These are phyloP conservation scores for Rhodotorula sp. DNA, from an alignment of 1,284 basidiomycete genomes.

Conservation along the genomic window DNA sequence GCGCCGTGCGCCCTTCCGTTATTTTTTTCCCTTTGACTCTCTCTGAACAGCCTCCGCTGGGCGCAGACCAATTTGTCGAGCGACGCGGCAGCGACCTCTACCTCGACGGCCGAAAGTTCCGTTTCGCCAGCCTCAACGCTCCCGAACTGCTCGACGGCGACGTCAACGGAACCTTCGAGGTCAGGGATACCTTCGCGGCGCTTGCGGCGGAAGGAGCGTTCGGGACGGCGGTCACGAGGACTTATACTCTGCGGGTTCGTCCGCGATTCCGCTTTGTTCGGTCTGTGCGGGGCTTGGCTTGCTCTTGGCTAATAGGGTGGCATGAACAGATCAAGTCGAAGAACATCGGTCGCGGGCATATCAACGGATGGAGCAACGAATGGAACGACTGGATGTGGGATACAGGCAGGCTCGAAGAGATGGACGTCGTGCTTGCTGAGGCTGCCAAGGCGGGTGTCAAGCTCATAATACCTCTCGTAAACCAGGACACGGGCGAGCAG, in stretches of 20 bases:
- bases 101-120: slow-evolving; percentile 25
- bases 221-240: slow-evolving; percentile 40
- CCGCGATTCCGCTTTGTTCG: neutral
- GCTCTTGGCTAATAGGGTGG: neutral
- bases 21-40: neutral
- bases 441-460: slow-evolving; percentile 40
- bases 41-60: neutral
- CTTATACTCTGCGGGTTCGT: slow-evolving; percentile 42
- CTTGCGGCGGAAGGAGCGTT: slow-evolving; percentile 32
- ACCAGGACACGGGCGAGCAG: slow-evolving; percentile 41
- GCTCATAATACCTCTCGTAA: slow-evolving; percentile 43
- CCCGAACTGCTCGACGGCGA: slow-evolving; percentile 43
- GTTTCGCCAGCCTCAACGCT: slow-evolving; percentile 39
- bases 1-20: neutral
- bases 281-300: neutral
- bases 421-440: slow-evolving; percentile 40
- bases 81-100: slow-evolving; percentile 20
- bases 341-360: slow-evolving; percentile 42
- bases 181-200: slow-evolving; percentile 36
- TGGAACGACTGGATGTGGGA: slow-evolving; percentile 46
- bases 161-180: slow-evolving; percentile 36
- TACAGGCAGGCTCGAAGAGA: slow-evolving; percentile 35
- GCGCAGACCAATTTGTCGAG: slow-evolving; percentile 19
- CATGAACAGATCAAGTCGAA: slow-evolving; percentile 33
- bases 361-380: slow-evolving; percentile 41